Base-by-base conservation (phyloP, 495 filamentous ascomycete genomes). In the Immersiella caudata region DNA sequence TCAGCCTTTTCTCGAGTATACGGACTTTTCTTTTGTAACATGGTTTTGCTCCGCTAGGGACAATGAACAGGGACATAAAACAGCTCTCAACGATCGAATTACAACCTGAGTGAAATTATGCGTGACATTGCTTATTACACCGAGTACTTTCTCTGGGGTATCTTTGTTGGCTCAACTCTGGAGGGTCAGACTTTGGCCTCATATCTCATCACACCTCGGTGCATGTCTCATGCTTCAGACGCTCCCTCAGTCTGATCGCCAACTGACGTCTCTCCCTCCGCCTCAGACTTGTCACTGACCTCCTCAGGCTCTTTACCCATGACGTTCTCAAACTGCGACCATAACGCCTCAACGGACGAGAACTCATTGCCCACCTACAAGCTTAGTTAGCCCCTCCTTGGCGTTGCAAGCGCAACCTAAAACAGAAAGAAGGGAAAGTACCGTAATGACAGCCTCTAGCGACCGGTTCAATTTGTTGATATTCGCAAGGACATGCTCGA, bases 271-370 rank as follows among this genome's bases (percentile, higher is more conserved):
- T 72, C 58, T 4, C 71, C 75, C 58, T 71, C 71, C n/a, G 60
- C 66, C 59, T 72, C 75, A 1, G 66, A 50, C 36, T 65, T 65
- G 12, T 68, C 68, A 8, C 68, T 71, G 36, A 75, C 79, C 24
- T 79, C 79, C 68, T 87, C 88, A 0, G 81, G 79, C 49, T 91
- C 89, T 68, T 88, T 90, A 20, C 88, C 92, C 94, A 97, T 98
- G 68, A 97, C 94, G 64, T 90, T 90, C 83, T 99, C 95, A 74
- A 99, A 99, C 67, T 96, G 92, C 36, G 90, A 93, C 95, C 95
- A 99, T 36, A 99, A 85, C 26, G 92, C 93, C 79, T 99, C 95
- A 20, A 99, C 95, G 9, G 91, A 92, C n/a, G 91, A 87, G 76
- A 99, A 98, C 73, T 99, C 95, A 75, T 97, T 97, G 8, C 95